Conservation (phyloP, 495 filamentous ascomycete species). For the Xylaria telfairii region DNA sequence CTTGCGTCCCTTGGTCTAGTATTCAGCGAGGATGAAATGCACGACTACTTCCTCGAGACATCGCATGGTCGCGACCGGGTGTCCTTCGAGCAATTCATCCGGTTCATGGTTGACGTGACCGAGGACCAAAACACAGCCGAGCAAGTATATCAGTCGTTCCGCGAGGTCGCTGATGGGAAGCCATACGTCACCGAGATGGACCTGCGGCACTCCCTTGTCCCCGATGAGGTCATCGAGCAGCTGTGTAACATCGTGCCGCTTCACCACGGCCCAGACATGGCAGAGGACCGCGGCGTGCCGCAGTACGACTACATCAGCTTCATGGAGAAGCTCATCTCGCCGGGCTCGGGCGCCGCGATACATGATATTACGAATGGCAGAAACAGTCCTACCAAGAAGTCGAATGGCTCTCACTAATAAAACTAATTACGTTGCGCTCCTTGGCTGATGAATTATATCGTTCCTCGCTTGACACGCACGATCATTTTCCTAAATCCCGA, state of each 20-base stretch:
- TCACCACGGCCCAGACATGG: constrained; percentile 78
- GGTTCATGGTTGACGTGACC: constrained; percentile 98
- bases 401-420: constrained; percentile 32
- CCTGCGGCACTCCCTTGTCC: constrained; percentile 89
- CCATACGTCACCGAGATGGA: constrained; percentile 98
- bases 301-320: constrained; percentile 94
- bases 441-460: neutral
- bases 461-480: constrained; percentile 6
- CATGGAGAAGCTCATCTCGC: constrained; percentile 77
- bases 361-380: constrained; percentile 41
- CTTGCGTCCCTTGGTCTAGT: constrained; percentile 91
- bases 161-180: constrained; percentile 97
- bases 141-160: constrained; percentile 96
- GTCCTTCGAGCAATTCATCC: constrained; percentile 97
- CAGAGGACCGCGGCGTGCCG: constrained; percentile 73
- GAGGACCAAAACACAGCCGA: constrained; percentile 98
- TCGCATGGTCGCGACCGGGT: constrained; percentile 76
- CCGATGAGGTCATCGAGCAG: constrained; percentile 93
- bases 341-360: constrained; percentile 26
- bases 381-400: constrained; percentile 42
- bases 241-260: constrained; percentile 83
- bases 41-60: constrained; percentile 84
- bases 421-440: constrained; percentile 6
- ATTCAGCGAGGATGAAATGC: constrained; percentile 96
- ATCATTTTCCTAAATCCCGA: neutral